Evolutionary conservation across 2,329 filamentous ascomycete genomes (phyloP).

Genomic region (Boeremia lycopersici): DNA sequence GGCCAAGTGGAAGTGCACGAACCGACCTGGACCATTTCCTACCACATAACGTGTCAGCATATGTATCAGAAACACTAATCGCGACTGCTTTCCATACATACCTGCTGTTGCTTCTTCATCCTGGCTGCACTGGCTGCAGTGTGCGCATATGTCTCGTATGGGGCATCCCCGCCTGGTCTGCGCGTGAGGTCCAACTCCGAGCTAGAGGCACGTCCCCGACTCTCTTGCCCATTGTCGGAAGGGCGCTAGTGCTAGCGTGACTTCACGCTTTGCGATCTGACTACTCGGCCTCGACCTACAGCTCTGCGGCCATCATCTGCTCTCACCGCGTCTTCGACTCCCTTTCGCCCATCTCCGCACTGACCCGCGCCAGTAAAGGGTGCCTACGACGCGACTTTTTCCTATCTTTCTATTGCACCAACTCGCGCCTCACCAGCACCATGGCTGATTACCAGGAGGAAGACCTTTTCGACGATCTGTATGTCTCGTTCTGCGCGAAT

Average conservation of each 20-base stretch:
- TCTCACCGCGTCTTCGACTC: neutral
- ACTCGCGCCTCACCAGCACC: neutral
- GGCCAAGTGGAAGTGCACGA: slow-evolving; percentile 55
- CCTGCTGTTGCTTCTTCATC: slow-evolving; percentile 51
- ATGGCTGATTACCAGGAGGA: slow-evolving; percentile 77
- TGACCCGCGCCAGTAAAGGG: neutral
- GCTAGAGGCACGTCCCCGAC: slow-evolving; percentile 10
- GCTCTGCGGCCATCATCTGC: neutral
- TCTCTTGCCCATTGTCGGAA: slow-evolving; percentile 6
- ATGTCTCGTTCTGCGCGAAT: slow-evolving; percentile 50
- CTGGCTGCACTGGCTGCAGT: slow-evolving; percentile 25
- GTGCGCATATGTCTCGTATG: slow-evolving; percentile 47
- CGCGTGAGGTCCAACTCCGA: neutral
- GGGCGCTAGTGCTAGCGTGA: slow-evolving; percentile 4
- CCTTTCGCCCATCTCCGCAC: neutral
- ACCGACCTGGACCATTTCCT: slow-evolving; percentile 99
- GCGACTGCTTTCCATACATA: slow-evolving; percentile 18
- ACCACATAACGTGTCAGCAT: slow-evolving; percentile 35
- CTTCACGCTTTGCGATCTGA: slow-evolving; percentile 8
- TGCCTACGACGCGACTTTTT: neutral
- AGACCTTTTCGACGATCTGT: slow-evolving; percentile 96
- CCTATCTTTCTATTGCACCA: neutral
- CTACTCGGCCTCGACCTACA: neutral
- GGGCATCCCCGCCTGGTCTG: slow-evolving; percentile 17
- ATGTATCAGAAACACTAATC: neutral